Percentiles rank a stretch among this genome's conserved stretches.
These are phyloP conservation scores for Gaertneriomyces sp. DNA, from an alignment of 192 early-diverging fungal species.

Conservation along the genomic window DNA sequence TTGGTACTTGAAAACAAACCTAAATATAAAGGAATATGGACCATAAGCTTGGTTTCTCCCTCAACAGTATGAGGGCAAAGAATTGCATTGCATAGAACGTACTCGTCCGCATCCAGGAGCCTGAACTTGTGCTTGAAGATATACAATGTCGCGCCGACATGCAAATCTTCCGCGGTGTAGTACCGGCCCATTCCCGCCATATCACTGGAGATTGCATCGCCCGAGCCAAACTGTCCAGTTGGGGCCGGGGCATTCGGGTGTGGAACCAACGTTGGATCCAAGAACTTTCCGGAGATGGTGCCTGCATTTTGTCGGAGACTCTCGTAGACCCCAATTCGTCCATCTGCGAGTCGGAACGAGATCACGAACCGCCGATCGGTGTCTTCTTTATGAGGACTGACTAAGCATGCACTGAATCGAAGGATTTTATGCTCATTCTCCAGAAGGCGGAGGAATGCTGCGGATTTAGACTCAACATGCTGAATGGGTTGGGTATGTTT, in stretches of 20 bases:
- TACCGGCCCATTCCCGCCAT: conserved; percentile 20
- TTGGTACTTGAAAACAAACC: conserved; percentile 51
- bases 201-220: too few species aligned
- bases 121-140: conserved; percentile 50
- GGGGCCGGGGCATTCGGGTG: conserved; percentile 24
- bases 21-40: too few species aligned
- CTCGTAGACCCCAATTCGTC: conserved; percentile 65
- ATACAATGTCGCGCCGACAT: conserved; percentile 51
- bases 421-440: conserved; percentile 63
- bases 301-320: conserved; percentile 61
- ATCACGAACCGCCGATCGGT: conserved; percentile 56
- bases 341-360: conserved; percentile 57
- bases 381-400: conserved; percentile 54
- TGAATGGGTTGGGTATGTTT: too few species aligned
- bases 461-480: too few species aligned
- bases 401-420: conserved; percentile 59
- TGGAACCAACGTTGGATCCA: conserved; percentile 59
- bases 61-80: not conserved
- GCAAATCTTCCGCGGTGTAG: conserved; percentile 50
- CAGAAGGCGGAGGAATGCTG: conserved; percentile 32
- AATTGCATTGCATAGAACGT: conserved; percentile 25
- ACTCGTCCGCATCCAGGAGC: conserved; percentile 63
- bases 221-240: too few species aligned
- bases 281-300: conserved; percentile 60
- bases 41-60: too few species aligned